These are phyloP conservation scores for Naganishia cerealis DNA, from an alignment of 1,284 basidiomycete species.

Conservation along the genomic window DNA sequence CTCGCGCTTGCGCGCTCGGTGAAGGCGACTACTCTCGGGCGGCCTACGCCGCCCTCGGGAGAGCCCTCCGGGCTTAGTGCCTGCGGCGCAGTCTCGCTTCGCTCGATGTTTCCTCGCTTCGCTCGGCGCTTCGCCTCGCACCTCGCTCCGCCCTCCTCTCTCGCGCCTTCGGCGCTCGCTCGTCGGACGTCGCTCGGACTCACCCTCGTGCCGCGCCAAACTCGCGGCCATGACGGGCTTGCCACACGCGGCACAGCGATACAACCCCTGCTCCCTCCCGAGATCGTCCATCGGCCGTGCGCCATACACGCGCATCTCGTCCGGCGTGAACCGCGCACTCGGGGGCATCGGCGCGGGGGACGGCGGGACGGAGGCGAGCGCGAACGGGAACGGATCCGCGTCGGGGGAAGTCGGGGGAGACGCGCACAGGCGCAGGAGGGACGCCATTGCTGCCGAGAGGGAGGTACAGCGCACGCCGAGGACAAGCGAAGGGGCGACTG, in stretches of 20 bases:
- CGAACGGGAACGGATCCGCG: conserved; percentile 1
- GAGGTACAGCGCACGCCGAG: neutral
- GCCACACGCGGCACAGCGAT: conserved; percentile 23
- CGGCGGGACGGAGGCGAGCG: neutral
- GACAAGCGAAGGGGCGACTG: neutral
- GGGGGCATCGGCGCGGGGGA: conserved; percentile 12
- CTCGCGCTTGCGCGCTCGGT: neutral
- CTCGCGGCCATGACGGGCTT: conserved; percentile 25
- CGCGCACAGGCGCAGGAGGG: neutral
- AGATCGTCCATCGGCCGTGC: conserved; percentile 28
- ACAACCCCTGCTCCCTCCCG: conserved; percentile 18
- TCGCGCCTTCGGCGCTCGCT: neutral
- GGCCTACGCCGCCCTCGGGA: neutral
- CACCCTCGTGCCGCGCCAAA: conserved; percentile 25
- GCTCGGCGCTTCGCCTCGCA: neutral
- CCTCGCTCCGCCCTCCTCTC: no score
- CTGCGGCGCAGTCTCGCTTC: neutral
- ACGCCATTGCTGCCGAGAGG: neutral
- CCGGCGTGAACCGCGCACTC: conserved; percentile 13
- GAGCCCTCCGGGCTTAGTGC: neutral
- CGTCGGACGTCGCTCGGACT: neutral
- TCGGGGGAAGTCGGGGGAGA: conserved; percentile 11
- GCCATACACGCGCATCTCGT: conserved; percentile 18
- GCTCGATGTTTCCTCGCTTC: neutral
- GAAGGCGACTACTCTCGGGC: neutral